Conservation (phyloP, 1,284 basidiomycete species). For the Pseudozyma tsukubaensis region DNA sequence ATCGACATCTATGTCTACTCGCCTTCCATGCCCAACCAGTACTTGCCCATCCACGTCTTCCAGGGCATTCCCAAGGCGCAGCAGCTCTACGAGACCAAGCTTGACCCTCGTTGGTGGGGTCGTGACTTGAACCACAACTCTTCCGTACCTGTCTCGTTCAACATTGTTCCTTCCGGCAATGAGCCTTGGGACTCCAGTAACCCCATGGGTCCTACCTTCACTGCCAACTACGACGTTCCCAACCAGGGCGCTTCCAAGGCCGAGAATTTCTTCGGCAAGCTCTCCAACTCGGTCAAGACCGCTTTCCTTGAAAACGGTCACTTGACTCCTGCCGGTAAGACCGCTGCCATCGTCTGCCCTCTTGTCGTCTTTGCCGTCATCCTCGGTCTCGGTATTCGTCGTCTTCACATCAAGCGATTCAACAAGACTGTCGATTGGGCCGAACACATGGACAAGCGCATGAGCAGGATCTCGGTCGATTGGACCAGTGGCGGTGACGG, state of each 20-base stretch:
- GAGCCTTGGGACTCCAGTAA: constrained; percentile 66
- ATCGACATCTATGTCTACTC: constrained; percentile 68
- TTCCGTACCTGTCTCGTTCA: constrained; percentile 57
- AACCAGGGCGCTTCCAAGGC: constrained; percentile 43
- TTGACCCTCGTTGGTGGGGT: constrained; percentile 63
- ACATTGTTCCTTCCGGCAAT: constrained; percentile 65
- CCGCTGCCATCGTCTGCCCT: constrained; percentile 64
- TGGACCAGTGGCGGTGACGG: constrained; percentile 63
- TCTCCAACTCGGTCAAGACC: constrained; percentile 52
- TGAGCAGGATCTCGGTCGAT: constrained; percentile 65
- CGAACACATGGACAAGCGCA: constrained; percentile 67
- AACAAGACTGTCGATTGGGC: constrained; percentile 68
- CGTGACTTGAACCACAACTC: constrained; percentile 50
- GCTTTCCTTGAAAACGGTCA: constrained; percentile 57
- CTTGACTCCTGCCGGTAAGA: constrained; percentile 58
- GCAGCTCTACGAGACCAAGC: constrained; percentile 49
- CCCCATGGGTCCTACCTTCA: constrained; percentile 64
- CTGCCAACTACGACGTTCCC: constrained; percentile 57
- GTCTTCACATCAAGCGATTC: constrained; percentile 65
- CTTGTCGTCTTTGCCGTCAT: constrained; percentile 55
- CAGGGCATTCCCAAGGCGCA: constrained; percentile 48
- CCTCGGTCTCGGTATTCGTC: constrained; percentile 57
- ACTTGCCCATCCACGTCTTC: constrained; percentile 62
- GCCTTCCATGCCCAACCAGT: constrained; percentile 41
- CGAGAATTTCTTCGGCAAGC: constrained; percentile 47